phyloP scores from a whole-genome alignment of 2,329 filamentous ascomycete genomes.

The Exutisphaerella laricina region DNA sequence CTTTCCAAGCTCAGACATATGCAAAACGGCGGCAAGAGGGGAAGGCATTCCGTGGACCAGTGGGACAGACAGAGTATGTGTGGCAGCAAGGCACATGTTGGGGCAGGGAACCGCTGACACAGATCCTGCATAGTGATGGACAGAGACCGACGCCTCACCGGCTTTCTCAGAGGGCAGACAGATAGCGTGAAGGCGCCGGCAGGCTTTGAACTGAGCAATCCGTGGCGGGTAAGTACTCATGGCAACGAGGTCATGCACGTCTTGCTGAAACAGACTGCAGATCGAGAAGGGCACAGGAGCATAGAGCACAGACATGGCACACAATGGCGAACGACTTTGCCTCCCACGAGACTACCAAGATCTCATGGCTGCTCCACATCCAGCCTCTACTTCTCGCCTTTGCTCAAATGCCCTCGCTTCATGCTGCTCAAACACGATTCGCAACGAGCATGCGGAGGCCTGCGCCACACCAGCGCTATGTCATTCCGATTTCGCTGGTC shows the following conservation, averaged over 20 bases:
- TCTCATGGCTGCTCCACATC: too few relatives aligned
- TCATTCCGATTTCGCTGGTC: too few relatives aligned
- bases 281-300: conserved; percentile 11
- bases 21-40: conserved; percentile 59
- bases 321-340: conserved; percentile 2
- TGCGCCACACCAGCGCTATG: too few relatives aligned
- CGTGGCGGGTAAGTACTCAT: conserved; percentile 54
- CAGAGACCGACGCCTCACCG: conserved; percentile 58
- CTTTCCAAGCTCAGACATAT: conserved; percentile 54
- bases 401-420: too few relatives aligned
- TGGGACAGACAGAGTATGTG: conserved; percentile 56
- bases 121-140: conserved; percentile 55
- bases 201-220: conserved; percentile 62
- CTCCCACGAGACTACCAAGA: too few relatives aligned
- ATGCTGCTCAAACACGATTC: too few relatives aligned
- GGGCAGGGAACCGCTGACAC: conserved; percentile 7
- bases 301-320: not conserved
- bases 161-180: conserved; percentile 56
- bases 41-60: conserved; percentile 54
- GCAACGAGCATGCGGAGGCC: too few relatives aligned
- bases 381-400: too few relatives aligned
- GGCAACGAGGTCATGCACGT: not conserved
- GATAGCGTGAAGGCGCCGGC: conserved; percentile 53
- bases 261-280: conserved; percentile 7
- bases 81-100: not conserved